A percentile compares a stretch with the other conserved stretches of the same genome.
These are phyloP conservation scores for Vinca major DNA, from an alignment of 305 asterid genomes.

Conservation along the genomic window DNA sequence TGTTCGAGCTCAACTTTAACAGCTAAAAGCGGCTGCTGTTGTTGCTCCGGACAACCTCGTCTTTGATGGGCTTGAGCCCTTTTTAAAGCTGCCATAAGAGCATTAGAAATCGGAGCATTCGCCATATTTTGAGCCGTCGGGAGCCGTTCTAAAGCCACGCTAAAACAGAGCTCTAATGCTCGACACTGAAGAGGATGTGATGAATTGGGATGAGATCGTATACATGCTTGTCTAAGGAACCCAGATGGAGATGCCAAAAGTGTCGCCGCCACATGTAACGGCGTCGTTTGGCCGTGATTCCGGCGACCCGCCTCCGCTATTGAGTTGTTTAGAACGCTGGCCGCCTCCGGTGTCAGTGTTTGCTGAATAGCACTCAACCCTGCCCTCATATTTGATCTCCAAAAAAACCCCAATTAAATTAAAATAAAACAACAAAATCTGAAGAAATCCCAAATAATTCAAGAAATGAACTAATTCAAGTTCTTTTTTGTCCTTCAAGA, in stretches of 20 bases:
- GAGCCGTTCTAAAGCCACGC: constrained; percentile 73
- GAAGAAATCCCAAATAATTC: background rate
- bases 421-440: background rate
- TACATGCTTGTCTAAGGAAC: constrained; percentile 66
- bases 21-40: constrained; percentile 82
- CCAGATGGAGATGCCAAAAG: constrained; percentile 65
- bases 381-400: constrained; percentile 52
- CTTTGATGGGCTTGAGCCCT: constrained; percentile 90
- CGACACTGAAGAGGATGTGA: constrained; percentile 95
- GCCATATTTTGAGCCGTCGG: constrained; percentile 35
- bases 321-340: constrained; percentile 62
- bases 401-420: too few relatives aligned
- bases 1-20: constrained; percentile 90
- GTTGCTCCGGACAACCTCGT: constrained; percentile 92
- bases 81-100: constrained; percentile 84
- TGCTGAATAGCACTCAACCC: constrained; percentile 77
- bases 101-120: constrained; percentile 85
- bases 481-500: too few relatives aligned
- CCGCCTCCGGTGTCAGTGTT: constrained; percentile 78
- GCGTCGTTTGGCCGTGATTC: constrained; percentile 87
- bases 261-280: constrained; percentile 90
- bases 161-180: constrained; percentile 86
- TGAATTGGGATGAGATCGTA: constrained; percentile 83
- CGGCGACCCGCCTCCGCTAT: constrained; percentile 72
- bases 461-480: background rate